A percentile compares a stretch with the other conserved stretches of the same genome.
phyloP scores from a whole-genome alignment of 257 asterid species.

The Gardenia jasminoides region DNA sequence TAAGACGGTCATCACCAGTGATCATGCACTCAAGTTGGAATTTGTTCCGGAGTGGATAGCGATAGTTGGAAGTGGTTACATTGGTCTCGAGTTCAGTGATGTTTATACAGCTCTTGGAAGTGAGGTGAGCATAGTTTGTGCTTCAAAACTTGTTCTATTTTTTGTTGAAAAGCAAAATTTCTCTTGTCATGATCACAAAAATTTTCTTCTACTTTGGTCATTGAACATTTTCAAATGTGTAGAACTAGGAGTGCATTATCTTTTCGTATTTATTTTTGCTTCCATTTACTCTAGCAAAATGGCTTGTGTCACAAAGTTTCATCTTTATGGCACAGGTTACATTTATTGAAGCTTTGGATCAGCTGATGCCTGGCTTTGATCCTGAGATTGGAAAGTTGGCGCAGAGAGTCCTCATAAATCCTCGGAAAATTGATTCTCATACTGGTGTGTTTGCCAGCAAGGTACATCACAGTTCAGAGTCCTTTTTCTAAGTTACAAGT shows the following conservation, averaged over 20 bases:
- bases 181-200: not conserved
- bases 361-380: conserved; percentile 96
- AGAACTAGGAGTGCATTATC: not conserved
- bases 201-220: not conserved
- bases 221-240: not conserved
- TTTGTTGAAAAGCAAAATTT: not conserved
- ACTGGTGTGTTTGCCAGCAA: conserved; percentile 96
- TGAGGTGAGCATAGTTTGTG: conserved; percentile 53
- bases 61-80: conserved; percentile 95
- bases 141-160: not conserved
- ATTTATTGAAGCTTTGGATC: conserved; percentile 88
- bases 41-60: conserved; percentile 94
- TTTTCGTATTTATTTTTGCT: conserved; percentile 4
- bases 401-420: conserved; percentile 80
- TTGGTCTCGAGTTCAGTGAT: conserved; percentile 96
- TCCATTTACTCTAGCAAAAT: not conserved
- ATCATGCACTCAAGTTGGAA: conserved; percentile 93
- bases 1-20: conserved; percentile 91
- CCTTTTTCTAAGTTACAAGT: not conserved
- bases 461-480: conserved; percentile 37
- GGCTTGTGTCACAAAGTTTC: conserved; percentile 28
- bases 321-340: conserved; percentile 61
- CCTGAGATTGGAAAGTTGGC: conserved; percentile 94
- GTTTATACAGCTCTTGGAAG: conserved; percentile 97
- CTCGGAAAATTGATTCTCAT: conserved; percentile 81